These are phyloP conservation scores for Coemansia sp. DNA, from an alignment of 192 early-diverging fungal species.

Conservation along the genomic window DNA sequence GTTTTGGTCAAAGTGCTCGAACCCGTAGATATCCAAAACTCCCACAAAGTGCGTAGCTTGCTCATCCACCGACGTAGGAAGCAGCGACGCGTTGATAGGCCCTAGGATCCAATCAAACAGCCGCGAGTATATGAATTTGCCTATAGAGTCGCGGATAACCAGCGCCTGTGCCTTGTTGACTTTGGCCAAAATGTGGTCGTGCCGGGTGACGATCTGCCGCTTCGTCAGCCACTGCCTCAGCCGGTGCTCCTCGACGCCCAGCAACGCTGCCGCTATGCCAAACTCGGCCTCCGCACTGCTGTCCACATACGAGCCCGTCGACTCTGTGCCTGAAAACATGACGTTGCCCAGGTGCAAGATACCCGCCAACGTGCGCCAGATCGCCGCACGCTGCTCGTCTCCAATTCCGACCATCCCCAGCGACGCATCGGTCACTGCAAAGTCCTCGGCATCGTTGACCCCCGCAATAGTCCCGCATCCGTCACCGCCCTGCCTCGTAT, in stretches of 20 bases:
- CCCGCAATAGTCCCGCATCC: constrained; percentile 50
- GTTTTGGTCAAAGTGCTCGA: constrained; percentile 62
- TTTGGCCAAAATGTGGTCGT: constrained; percentile 77
- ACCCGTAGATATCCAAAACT: constrained; percentile 85
- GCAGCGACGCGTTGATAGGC: constrained; percentile 74
- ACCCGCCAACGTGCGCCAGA: constrained; percentile 84
- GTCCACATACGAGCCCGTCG: constrained; percentile 65
- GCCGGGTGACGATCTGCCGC: constrained; percentile 78
- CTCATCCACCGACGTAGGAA: constrained; percentile 57
- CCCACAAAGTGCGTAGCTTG: constrained; percentile 73
- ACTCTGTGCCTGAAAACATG: constrained; percentile 60
- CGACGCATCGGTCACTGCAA: constrained; percentile 68
- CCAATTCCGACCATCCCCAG: constrained; percentile 86
- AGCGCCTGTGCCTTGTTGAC: constrained; percentile 69
- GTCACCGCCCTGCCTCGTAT: constrained; percentile 54
- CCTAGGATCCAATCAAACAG: constrained; percentile 83
- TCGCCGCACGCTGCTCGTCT: constrained; percentile 70
- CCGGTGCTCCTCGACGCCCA: constrained; percentile 72
- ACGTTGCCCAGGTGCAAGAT: constrained; percentile 91
- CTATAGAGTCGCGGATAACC: constrained; percentile 71
- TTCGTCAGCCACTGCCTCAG: constrained; percentile 84
- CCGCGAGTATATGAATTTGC: constrained; percentile 74
- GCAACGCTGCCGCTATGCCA: constrained; percentile 72
- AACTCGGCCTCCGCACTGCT: constrained; percentile 69
- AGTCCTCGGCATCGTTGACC: constrained; percentile 63